These are phyloP conservation scores for Zoysia pacifica DNA, from an alignment of 176 grass and related monocot genomes.

Conservation along the genomic window DNA sequence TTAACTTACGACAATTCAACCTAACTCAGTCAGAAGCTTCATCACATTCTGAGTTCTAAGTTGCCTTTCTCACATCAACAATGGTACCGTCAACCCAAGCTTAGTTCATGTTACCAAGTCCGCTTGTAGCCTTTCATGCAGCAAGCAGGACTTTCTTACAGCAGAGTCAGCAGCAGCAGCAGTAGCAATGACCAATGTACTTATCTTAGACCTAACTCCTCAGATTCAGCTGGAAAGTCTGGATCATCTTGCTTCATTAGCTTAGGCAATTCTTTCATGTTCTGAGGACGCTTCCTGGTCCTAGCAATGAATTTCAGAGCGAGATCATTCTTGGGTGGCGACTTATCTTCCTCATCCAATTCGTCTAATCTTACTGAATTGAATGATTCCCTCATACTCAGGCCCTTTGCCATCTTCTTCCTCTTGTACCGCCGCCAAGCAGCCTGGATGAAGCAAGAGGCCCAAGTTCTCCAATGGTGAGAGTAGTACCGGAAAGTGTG, in stretches of 20 bases:
- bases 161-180: constrained; percentile 13
- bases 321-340: constrained; percentile 50
- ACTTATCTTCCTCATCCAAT: constrained; percentile 36
- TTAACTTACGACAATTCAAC: neutral
- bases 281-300: constrained; percentile 67
- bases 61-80: constrained; percentile 16
- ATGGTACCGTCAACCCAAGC: constrained; percentile 1
- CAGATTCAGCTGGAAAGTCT: constrained; percentile 81
- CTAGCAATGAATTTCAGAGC: constrained; percentile 64
- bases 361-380: constrained; percentile 59
- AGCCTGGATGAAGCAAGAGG: constrained; percentile 87
- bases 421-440: constrained; percentile 85
- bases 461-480: constrained; percentile 89
- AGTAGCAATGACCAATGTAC: neutral
- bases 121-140: neutral
- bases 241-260: constrained; percentile 85
- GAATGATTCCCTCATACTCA: constrained; percentile 87
- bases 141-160: neutral
- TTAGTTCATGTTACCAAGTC: neutral
- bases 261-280: constrained; percentile 62
- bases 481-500: constrained; percentile 88
- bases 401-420: constrained; percentile 67
- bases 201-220: constrained; percentile 33
- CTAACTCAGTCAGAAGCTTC: constrained; percentile 18
- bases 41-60: neutral